Conservation (phyloP, 2,329 filamentous ascomycete species). For the Emmonsiellopsis sp. region DNA sequence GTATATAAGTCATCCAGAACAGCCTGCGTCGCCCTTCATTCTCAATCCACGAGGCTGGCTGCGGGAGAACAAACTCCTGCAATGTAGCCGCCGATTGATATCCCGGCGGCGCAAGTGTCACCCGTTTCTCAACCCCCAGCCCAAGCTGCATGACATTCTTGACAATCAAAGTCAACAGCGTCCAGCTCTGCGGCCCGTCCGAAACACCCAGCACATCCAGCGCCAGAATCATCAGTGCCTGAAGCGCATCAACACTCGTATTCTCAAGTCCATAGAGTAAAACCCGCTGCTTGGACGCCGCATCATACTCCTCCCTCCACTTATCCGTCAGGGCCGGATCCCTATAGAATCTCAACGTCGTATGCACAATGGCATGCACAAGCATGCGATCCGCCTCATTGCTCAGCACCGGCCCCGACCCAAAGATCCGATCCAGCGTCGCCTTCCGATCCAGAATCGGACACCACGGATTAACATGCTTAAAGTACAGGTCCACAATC, state of each 20-base stretch:
- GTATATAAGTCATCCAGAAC: slow-evolving; percentile 40
- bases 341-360: slow-evolving; percentile 35
- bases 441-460: slow-evolving; percentile 39
- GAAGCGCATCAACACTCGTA: slow-evolving; percentile 31
- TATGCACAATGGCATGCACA: slow-evolving; percentile 38
- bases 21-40: slow-evolving; percentile 36
- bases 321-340: slow-evolving; percentile 31
- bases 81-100: slow-evolving; percentile 27
- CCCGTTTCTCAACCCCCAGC: slow-evolving; percentile 32
- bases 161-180: slow-evolving; percentile 31
- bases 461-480: slow-evolving; percentile 55
- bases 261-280: slow-evolving; percentile 38
- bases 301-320: slow-evolving; percentile 32
- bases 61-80: slow-evolving; percentile 25
- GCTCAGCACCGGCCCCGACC: slow-evolving; percentile 33
- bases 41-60: slow-evolving; percentile 38
- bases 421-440: slow-evolving; percentile 34
- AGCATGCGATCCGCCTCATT: slow-evolving; percentile 34
- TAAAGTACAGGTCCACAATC: slow-evolving; percentile 54
- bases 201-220: slow-evolving; percentile 37
- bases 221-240: slow-evolving; percentile 35
- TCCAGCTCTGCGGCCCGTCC: slow-evolving; percentile 37
- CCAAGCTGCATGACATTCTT: slow-evolving; percentile 34
- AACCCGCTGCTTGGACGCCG: slow-evolving; percentile 31
- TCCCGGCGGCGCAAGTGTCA: slow-evolving; percentile 28